Evolutionary conservation across 2,329 filamentous ascomycete genomes (phyloP).

Genomic region (Fusarium napiforme): DNA sequence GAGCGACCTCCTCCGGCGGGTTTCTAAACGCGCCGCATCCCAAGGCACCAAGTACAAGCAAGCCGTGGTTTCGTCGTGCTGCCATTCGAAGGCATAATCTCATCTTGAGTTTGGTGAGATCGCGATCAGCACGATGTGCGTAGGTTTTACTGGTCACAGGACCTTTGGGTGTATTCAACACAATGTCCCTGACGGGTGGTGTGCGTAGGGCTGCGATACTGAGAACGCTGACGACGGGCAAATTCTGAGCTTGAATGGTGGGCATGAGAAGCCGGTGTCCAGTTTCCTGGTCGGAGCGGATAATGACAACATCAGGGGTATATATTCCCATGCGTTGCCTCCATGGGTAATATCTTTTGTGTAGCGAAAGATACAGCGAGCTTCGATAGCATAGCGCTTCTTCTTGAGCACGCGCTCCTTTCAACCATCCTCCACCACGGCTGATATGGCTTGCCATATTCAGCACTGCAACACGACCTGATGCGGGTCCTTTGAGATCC

Average conservation of each 20-base stretch:
- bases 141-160: slow-evolving; percentile 52
- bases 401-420: slow-evolving; percentile 73
- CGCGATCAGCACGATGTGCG: slow-evolving; percentile 55
- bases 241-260: slow-evolving; percentile 44
- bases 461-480: slow-evolving; percentile 64
- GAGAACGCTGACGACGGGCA: slow-evolving; percentile 68
- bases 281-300: slow-evolving; percentile 60
- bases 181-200: slow-evolving; percentile 49
- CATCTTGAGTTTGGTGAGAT: slow-evolving; percentile 71
- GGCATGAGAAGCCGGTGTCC: slow-evolving; percentile 59
- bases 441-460: slow-evolving; percentile 71
- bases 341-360: slow-evolving; percentile 64
- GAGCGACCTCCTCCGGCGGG: slow-evolving; percentile 69
- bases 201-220: slow-evolving; percentile 66
- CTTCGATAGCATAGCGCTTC: slow-evolving; percentile 75
- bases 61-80: slow-evolving; percentile 64
- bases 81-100: slow-evolving; percentile 69
- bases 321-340: slow-evolving; percentile 64
- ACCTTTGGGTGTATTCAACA: slow-evolving; percentile 26
- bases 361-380: slow-evolving; percentile 61
- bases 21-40: slow-evolving; percentile 76
- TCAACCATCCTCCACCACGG: slow-evolving; percentile 72
- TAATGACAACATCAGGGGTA: slow-evolving; percentile 68
- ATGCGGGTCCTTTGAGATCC: slow-evolving; percentile 37
- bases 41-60: slow-evolving; percentile 73